These are phyloP conservation scores for Amaranthus cruentus DNA, from an alignment of 148 eudicot species.

Conservation along the genomic window DNA sequence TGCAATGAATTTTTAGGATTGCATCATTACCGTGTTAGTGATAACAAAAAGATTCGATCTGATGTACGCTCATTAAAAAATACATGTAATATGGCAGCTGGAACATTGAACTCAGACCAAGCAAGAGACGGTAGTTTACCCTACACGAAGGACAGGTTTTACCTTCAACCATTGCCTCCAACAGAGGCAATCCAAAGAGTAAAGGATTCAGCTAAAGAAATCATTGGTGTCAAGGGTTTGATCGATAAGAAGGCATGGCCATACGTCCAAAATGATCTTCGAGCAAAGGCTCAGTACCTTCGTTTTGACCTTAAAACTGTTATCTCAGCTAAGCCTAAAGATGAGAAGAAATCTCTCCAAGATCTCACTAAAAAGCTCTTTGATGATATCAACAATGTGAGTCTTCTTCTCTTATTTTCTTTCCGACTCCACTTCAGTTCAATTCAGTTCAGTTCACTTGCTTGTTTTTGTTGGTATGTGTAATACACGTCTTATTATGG, in stretches of 20 bases:
- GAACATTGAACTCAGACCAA: conserved; percentile 89
- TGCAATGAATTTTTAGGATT: too few species aligned
- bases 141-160: conserved; percentile 58
- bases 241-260: conserved; percentile 99
- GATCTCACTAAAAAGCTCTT: conserved; percentile 80
- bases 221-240: conserved; percentile 55
- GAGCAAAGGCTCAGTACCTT: conserved; percentile 65
- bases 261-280: conserved; percentile 85
- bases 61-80: background rate
- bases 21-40: too few species aligned
- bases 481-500: too few species aligned
- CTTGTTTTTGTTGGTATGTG: too few species aligned
- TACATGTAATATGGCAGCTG: conserved; percentile 45
- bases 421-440: background rate
- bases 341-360: conserved; percentile 66
- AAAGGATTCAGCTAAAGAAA: conserved; percentile 89
- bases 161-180: conserved; percentile 72
- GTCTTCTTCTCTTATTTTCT: conserved; percentile 1
- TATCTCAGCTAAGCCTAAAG: conserved; percentile 79
- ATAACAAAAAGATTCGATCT: too few species aligned
- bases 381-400: conserved; percentile 59
- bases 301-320: conserved; percentile 89
- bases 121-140: conserved; percentile 68
- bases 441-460: background rate
- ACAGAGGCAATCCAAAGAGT: conserved; percentile 68